A percentile compares a stretch with the other conserved stretches of the same genome.
Conservation (phyloP, 805 yeast species). For the Saccharomycopsis schoenii region DNA sequence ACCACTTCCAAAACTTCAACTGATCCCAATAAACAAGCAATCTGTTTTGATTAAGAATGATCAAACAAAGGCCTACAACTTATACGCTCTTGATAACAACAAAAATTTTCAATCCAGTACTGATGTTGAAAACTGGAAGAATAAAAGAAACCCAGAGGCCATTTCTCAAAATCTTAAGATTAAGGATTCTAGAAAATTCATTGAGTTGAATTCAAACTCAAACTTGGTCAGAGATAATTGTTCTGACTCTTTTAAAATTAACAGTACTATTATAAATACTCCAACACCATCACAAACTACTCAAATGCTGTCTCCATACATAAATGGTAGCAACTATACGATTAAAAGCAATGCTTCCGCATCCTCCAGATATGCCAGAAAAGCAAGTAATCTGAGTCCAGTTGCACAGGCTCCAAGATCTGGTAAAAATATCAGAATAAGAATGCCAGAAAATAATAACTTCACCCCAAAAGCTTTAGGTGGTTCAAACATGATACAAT, state of each 20-base stretch:
- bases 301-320: neutral
- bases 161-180: neutral
- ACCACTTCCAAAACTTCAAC: neutral
- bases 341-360: neutral
- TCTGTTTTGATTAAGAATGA: constrained; percentile 10
- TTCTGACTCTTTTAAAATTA: constrained; percentile 5
- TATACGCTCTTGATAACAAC: constrained; percentile 13
- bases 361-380: neutral
- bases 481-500: neutral
- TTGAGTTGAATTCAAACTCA: neutral
- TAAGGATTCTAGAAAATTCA: neutral
- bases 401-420: constrained; percentile 1
- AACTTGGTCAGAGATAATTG: constrained; percentile 6
- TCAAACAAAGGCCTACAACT: constrained; percentile 6
- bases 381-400: neutral
- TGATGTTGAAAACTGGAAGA: neutral
- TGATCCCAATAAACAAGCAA: constrained; percentile 3
- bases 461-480: neutral
- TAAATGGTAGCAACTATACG: neutral
- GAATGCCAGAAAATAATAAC: neutral
- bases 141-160: neutral
- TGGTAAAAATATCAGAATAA: neutral
- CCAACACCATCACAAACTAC: neutral
- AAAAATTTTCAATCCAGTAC: neutral
- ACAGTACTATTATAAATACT: neutral